phyloP scores from a whole-genome alignment of 441 rosid species.

The Raphanus hybrid region DNA sequence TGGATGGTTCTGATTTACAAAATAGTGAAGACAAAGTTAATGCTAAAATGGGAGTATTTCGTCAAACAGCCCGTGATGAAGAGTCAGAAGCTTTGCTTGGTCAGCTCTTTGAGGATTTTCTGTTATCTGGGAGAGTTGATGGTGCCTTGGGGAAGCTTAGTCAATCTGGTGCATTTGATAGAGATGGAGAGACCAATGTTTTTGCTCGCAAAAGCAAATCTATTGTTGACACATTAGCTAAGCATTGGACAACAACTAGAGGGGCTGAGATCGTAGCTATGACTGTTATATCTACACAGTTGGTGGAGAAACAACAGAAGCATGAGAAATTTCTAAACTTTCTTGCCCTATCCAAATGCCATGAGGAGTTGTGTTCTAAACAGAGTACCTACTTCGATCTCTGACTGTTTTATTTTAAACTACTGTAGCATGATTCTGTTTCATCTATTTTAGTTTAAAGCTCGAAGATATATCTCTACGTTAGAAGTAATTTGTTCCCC shows the following conservation, averaged over 20 bases:
- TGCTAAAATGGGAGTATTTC: conserved; percentile 58
- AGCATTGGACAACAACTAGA: conserved; percentile 99
- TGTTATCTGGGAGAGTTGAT: conserved; percentile 72
- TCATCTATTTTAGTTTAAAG: conserved; percentile 5
- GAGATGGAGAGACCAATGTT: conserved; percentile 86
- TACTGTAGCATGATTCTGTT: conserved; percentile 10
- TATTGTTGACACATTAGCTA: conserved; percentile 91
- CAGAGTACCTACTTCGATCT: conserved; percentile 61
- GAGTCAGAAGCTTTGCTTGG: conserved; percentile 91
- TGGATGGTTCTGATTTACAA: conserved; percentile 66
- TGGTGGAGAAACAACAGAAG: conserved; percentile 89
- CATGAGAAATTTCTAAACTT: conserved; percentile 87
- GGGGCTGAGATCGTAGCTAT: conserved; percentile 92
- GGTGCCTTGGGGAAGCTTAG: conserved; percentile 70
- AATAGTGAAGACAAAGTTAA: conserved; percentile 69
- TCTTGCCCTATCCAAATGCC: conserved; percentile 98
- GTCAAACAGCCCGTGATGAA: conserved; percentile 78
- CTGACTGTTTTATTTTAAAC: conserved; percentile 5
- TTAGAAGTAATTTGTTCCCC: conserved; percentile 6
- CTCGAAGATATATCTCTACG: conserved; percentile 5
- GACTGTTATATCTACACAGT: conserved; percentile 75
- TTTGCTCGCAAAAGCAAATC: conserved; percentile 86
- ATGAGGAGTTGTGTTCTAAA: conserved; percentile 83
- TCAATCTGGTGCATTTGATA: conserved; percentile 88
- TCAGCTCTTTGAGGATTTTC: conserved; percentile 80